A percentile compares a stretch with the other conserved stretches of the same genome.
Evolutionary conservation across 495 filamentous ascomycete species (phyloP).

Genomic region (Penicillium waksmanii): DNA sequence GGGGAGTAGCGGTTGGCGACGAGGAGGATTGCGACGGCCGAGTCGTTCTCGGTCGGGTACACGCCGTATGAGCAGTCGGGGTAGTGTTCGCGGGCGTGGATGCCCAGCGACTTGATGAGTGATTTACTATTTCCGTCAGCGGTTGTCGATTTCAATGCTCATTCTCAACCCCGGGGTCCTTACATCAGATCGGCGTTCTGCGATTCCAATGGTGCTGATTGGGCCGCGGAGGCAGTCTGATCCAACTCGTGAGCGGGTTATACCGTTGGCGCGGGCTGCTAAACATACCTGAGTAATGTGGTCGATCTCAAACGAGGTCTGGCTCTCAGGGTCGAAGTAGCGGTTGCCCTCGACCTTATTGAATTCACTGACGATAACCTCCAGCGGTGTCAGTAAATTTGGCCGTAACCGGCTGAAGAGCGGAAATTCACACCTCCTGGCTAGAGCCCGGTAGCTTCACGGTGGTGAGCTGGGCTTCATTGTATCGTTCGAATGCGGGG

Average conservation of each 20-base stretch:
- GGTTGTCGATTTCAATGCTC: not conserved
- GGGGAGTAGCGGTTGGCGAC: slow-evolving; percentile 97
- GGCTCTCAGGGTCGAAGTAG: slow-evolving; percentile 88
- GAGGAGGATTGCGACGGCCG: slow-evolving; percentile 75
- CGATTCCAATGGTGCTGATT: slow-evolving; percentile 82
- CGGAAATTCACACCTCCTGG: slow-evolving; percentile 59
- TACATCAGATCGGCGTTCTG: slow-evolving; percentile 80
- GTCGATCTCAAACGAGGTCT: slow-evolving; percentile 84
- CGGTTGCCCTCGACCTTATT: slow-evolving; percentile 76
- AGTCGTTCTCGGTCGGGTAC: slow-evolving; percentile 74
- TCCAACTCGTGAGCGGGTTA: slow-evolving; percentile 16
- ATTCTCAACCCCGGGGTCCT: slow-evolving; percentile 9
- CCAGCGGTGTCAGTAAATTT: slow-evolving; percentile 21
- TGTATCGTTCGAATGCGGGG: slow-evolving; percentile 92
- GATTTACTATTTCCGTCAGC: slow-evolving; percentile 51
- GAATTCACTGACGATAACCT: slow-evolving; percentile 86
- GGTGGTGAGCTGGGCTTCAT: slow-evolving; percentile 87
- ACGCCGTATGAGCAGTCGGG: slow-evolving; percentile 78
- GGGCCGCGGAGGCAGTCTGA: slow-evolving; percentile 80
- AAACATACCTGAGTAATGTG: slow-evolving; percentile 71
- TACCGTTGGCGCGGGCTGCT: not conserved
- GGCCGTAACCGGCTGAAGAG: not conserved
- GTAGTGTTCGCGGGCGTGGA: slow-evolving; percentile 90
- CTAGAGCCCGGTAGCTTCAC: slow-evolving; percentile 87
- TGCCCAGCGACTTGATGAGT: slow-evolving; percentile 72